Conservation (phyloP, 331 rosid species). For the Acacia pycnantha region DNA sequence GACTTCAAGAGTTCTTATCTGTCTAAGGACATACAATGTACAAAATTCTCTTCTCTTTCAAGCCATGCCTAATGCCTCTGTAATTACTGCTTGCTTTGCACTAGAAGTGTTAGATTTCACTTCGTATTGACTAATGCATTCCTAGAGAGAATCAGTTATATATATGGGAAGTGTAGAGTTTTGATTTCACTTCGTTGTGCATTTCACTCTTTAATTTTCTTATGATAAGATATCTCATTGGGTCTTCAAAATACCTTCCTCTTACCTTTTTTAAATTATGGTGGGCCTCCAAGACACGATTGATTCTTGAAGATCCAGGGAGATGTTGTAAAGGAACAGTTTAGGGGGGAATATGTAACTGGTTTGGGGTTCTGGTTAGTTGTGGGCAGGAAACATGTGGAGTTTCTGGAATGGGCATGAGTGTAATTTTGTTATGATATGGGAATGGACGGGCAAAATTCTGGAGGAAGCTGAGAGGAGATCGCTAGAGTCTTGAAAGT, state of each 20-base stretch:
- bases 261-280: not conserved
- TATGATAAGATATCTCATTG: constrained; percentile 13
- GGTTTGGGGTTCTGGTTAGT: not conserved
- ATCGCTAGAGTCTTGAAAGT: not conserved
- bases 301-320: not conserved
- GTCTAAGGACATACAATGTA: not conserved
- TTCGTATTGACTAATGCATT: constrained; percentile 7
- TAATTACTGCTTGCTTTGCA: constrained; percentile 24
- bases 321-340: not conserved
- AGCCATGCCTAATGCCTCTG: not conserved
- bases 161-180: not conserved
- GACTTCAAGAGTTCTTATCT: not conserved
- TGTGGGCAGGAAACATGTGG: not conserved
- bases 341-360: not conserved
- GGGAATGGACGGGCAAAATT: not conserved
- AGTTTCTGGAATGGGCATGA: not conserved
- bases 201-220: not conserved
- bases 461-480: not conserved
- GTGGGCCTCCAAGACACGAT: not conserved
- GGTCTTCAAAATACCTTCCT: not conserved
- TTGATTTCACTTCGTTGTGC: constrained; percentile 10
- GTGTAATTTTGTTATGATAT: not conserved
- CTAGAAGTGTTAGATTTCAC: not conserved
- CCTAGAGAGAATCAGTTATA: not conserved
- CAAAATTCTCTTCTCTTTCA: not conserved